Percentiles rank a stretch among this genome's conserved stretches.
Evolutionary conservation across 345 rosid species (phyloP).

Genomic region (Salix udensis): DNA sequence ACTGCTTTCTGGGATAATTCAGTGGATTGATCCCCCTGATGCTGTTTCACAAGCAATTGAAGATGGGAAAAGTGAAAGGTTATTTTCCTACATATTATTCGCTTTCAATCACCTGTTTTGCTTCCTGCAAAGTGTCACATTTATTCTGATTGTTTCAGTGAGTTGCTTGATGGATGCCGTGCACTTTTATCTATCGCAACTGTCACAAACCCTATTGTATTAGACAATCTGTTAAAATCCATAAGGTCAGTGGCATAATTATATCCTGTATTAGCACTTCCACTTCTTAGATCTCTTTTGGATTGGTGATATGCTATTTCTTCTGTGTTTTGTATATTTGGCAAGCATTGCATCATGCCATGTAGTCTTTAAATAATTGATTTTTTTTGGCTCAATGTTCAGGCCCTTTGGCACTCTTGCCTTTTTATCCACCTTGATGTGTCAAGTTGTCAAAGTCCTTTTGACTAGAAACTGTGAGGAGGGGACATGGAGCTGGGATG

Average conservation of each 20-base stretch:
- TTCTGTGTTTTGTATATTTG: background rate
- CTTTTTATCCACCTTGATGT: slow-evolving; percentile 76
- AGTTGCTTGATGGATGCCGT: slow-evolving; percentile 98
- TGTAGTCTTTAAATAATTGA: background rate
- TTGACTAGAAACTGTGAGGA: slow-evolving; percentile 56
- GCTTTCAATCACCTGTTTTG: slow-evolving; percentile 21
- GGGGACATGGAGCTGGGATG: slow-evolving; percentile 96
- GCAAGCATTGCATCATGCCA: background rate
- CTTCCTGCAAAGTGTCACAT: slow-evolving; percentile 15
- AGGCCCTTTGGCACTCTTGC: slow-evolving; percentile 89
- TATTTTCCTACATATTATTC: slow-evolving; percentile 15
- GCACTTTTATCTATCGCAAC: slow-evolving; percentile 79
- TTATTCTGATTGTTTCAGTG: slow-evolving; percentile 48
- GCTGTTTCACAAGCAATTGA: slow-evolving; percentile 72
- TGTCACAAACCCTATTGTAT: slow-evolving; percentile 56
- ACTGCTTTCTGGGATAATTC: slow-evolving; percentile 76
- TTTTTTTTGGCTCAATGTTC: slow-evolving; percentile 32
- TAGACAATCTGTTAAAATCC: slow-evolving; percentile 78
- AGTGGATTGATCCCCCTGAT: slow-evolving; percentile 91
- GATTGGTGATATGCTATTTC: background rate
- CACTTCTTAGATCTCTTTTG: slow-evolving; percentile 1
- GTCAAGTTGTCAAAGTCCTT: slow-evolving; percentile 81
- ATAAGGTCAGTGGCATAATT: slow-evolving; percentile 51
- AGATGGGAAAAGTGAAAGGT: slow-evolving; percentile 92
- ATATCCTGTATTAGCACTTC: background rate